These are phyloP conservation scores for Penicillium soppii DNA, from an alignment of 495 filamentous ascomycete species.

Conservation along the genomic window DNA sequence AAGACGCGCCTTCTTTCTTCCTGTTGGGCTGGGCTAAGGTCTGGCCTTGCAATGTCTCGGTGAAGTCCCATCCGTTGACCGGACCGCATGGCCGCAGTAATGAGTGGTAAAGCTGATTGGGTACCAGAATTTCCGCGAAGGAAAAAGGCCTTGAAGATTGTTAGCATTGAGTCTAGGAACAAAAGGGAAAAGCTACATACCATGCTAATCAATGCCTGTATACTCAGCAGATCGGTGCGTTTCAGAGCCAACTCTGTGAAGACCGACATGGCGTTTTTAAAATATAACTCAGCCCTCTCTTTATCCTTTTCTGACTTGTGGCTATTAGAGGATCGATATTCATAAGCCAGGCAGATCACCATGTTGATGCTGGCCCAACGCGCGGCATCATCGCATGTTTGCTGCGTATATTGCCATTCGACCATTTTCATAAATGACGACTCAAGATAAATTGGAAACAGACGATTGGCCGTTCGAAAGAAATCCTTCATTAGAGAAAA, in stretches of 20 bases:
- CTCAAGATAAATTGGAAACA: conserved; percentile 95
- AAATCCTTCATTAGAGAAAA: conserved; percentile 81
- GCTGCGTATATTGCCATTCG: conserved; percentile 85
- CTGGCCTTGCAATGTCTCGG: conserved; percentile 80
- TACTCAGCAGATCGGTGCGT: conserved; percentile 89
- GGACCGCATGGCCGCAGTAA: conserved; percentile 86
- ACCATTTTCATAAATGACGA: conserved; percentile 93
- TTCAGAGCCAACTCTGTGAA: conserved; percentile 87
- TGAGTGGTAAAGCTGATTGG: conserved; percentile 83
- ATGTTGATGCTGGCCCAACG: conserved; percentile 98
- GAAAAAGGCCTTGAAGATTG: conserved; percentile 64
- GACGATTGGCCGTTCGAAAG: conserved; percentile 94
- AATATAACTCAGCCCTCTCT: conserved; percentile 84
- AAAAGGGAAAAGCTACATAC: conserved; percentile 29
- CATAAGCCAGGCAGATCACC: conserved; percentile 82
- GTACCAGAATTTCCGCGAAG: conserved; percentile 93
- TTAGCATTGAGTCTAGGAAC: not conserved
- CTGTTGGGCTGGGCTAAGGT: conserved; percentile 76
- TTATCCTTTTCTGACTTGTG: conserved; percentile 83
- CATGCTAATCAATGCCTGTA: conserved; percentile 94
- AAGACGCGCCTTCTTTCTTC: conserved; percentile 95
- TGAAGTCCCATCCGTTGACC: conserved; percentile 95
- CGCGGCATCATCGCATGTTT: conserved; percentile 88
- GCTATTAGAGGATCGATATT: conserved; percentile 86
- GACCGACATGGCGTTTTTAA: conserved; percentile 93